Conservation (phyloP, 495 filamentous ascomycete species). For the Chlorociboria aeruginascens region DNA sequence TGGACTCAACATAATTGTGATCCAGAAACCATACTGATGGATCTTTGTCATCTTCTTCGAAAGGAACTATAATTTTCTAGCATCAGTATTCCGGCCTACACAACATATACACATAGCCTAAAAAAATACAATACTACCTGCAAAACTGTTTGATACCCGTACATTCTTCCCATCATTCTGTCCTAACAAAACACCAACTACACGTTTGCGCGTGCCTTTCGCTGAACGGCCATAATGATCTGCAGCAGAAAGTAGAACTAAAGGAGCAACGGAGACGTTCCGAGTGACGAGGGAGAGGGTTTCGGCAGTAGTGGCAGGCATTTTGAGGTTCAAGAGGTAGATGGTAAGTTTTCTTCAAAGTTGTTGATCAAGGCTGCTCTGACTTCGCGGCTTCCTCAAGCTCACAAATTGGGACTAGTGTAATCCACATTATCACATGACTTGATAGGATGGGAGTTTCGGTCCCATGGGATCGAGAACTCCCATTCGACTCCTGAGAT, state of each 20-base stretch:
- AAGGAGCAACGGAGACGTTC: constrained; percentile 91
- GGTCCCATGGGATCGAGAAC: not conserved
- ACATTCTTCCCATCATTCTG: constrained; percentile 94
- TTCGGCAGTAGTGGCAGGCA: constrained; percentile 93
- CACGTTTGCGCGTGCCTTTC: constrained; percentile 82
- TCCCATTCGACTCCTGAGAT: no score
- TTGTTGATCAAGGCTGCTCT: constrained; percentile 13
- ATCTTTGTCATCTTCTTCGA: constrained; percentile 98
- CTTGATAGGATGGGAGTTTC: not conserved
- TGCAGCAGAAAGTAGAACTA: constrained; percentile 95
- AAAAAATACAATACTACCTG: constrained; percentile 45
- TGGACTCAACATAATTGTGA: constrained; percentile 98
- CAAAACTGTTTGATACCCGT: constrained; percentile 97
- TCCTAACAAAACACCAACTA: constrained; percentile 88
- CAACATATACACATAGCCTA: not conserved
- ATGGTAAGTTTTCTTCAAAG: constrained; percentile 1
- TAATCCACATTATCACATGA: constrained; percentile 1
- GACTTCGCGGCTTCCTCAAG: constrained; percentile 14
- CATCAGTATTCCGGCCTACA: not conserved
- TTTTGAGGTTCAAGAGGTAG: constrained; percentile 27
- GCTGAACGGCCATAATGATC: constrained; percentile 95
- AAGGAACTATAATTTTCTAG: constrained; percentile 55
- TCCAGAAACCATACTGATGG: constrained; percentile 98
- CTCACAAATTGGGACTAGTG: constrained; percentile 4
- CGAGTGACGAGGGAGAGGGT: constrained; percentile 83